These are phyloP conservation scores for Saturnispora saitoi DNA, from an alignment of 805 yeast genomes.

Conservation along the genomic window DNA sequence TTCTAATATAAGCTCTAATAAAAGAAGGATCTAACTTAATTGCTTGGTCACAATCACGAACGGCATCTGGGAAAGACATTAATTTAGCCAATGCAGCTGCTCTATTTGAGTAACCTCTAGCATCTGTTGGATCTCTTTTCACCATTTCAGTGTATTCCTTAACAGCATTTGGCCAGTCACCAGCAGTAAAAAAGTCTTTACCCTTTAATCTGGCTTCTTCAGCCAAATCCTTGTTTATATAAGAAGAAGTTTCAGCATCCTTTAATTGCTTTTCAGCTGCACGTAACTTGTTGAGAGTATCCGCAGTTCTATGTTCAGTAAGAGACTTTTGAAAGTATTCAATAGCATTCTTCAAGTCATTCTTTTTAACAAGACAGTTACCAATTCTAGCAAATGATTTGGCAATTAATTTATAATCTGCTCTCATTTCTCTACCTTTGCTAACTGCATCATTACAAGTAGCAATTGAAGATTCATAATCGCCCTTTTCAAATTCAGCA, in stretches of 20 bases:
- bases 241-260: conserved; percentile 64
- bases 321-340: conserved; percentile 79
- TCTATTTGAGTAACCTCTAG: conserved; percentile 94
- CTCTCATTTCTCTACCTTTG: conserved; percentile 80
- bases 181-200: conserved; percentile 77
- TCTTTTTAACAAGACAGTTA: conserved; percentile 66
- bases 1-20: conserved; percentile 91
- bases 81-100: conserved; percentile 95
- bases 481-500: conserved; percentile 94
- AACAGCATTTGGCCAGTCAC: conserved; percentile 96
- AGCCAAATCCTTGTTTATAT: conserved; percentile 84
- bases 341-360: conserved; percentile 64
- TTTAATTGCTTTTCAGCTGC: conserved; percentile 79
- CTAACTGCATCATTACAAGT: conserved; percentile 81
- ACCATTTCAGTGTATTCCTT: conserved; percentile 92
- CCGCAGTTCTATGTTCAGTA: conserved; percentile 97
- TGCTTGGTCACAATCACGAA: conserved; percentile 85
- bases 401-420: conserved; percentile 86
- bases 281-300: conserved; percentile 79
- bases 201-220: conserved; percentile 94
- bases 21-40: conserved; percentile 81
- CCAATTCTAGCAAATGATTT: conserved; percentile 92
- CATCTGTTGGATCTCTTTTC: conserved; percentile 94
- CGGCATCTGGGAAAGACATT: conserved; percentile 95
- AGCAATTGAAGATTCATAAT: conserved; percentile 71